Percentiles rank a stretch among this genome's conserved stretches.
Evolutionary conservation across 2,329 filamentous ascomycete genomes (phyloP).

Genomic region (Ophiostoma pallidulum): DNA sequence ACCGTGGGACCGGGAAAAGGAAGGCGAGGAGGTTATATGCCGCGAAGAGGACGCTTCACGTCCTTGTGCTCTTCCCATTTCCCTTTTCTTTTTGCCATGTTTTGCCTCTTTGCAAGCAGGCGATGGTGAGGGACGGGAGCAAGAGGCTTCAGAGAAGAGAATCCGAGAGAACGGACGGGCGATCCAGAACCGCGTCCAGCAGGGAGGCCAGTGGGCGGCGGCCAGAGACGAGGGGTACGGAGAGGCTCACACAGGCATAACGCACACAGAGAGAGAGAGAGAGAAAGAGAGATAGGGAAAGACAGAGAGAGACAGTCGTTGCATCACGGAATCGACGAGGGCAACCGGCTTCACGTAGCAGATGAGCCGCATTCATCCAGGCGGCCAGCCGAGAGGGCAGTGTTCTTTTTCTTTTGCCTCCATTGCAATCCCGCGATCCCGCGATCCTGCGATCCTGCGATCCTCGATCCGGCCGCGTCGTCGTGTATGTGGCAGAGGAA

Average conservation of each 20-base stretch:
- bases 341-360: neutral
- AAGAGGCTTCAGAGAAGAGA: neutral
- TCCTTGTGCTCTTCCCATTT: too few relatives aligned
- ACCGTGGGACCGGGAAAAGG: neutral
- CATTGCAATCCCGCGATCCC: too few relatives aligned
- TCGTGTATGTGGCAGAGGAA: too few relatives aligned
- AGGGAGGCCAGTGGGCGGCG: too few relatives aligned
- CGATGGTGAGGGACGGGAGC: too few relatives aligned
- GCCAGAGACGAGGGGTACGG: too few relatives aligned
- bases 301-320: neutral
- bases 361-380: slow-evolving; percentile 15
- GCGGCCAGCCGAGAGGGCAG: slow-evolving; percentile 10
- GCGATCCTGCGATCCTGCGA: too few relatives aligned
- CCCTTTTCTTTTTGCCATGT: neutral
- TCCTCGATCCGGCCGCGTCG: too few relatives aligned
- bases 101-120: too few relatives aligned
- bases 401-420: too few relatives aligned
- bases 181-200: neutral
- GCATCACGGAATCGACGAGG: neutral
- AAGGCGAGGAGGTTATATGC: slow-evolving; percentile 7
- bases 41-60: neutral
- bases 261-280: too few relatives aligned
- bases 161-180: neutral
- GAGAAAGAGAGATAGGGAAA: neutral
- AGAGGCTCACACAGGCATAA: too few relatives aligned